Conservation (phyloP, 176 grass and related monocot species). For the Rhynchospora breviuscula region DNA sequence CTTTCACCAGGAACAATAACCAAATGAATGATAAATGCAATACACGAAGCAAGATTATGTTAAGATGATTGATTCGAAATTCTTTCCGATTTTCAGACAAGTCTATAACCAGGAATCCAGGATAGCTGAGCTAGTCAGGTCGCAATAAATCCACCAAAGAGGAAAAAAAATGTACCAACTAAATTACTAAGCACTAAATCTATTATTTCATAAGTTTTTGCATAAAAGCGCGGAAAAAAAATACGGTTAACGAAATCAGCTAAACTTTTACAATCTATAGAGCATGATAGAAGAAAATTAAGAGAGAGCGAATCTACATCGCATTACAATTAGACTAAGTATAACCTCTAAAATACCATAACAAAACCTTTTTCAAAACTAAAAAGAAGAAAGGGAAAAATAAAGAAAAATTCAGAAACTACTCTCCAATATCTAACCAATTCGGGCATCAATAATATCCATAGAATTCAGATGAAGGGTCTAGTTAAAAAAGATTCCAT, state of each 20-base stretch:
- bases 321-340: slow-evolving; percentile 18
- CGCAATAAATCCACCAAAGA: too few relatives aligned
- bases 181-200: too few relatives aligned
- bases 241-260: background rate
- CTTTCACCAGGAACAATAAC: too few relatives aligned
- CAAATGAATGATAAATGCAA: too few relatives aligned
- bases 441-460: background rate
- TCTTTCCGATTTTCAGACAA: too few relatives aligned
- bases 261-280: background rate
- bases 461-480: background rate
- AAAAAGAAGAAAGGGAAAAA: background rate
- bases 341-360: slow-evolving; percentile 5
- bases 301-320: slow-evolving; percentile 14
- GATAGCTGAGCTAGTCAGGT: too few relatives aligned
- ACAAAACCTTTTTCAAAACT: background rate
- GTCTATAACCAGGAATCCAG: too few relatives aligned
- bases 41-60: too few relatives aligned
- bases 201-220: too few relatives aligned
- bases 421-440: background rate
- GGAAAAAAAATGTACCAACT: too few relatives aligned
- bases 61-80: too few relatives aligned
- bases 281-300: background rate
- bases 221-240: too few relatives aligned
- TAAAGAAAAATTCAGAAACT: background rate
- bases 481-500: background rate